Evolutionary conservation across 495 filamentous ascomycete species (phyloP), one percentile per base, ranked within the genome.

Genomic region (Aspergillus cavernicola): DNA sequence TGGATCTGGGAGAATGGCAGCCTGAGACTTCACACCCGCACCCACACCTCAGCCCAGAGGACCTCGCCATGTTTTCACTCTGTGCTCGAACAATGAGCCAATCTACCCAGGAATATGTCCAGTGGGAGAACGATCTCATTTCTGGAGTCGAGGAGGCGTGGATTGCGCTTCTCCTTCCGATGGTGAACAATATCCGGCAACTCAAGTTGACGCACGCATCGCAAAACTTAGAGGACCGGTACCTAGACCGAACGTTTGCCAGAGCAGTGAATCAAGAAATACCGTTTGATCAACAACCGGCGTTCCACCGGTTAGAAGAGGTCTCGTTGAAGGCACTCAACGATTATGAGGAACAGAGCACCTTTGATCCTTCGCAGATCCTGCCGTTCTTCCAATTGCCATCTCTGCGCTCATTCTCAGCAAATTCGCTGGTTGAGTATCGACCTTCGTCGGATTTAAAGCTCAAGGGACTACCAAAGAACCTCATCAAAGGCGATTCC

Each of bases 381-480:
- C 23, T 63, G 1, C 52, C 61, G 0, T 72, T 72, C 36, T 66
- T 72, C 43, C 60, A 50, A 24, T 43, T 72, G 9, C 65, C 65
- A 1, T 62, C 63, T 3, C 59, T 70, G 56, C 66, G 62, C 10
- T 16, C 55, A 6, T 50, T 70, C 13, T 39, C 45, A 13, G 69
- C 65, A 4, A 58, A 67, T 40, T 57, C 62, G 5, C 63, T 72
- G 16, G 37, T 70, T 16, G 69, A 72, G 31, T 53, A 59, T 15
- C 52, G 43, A 15, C 38, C 56, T 3, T 11, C 19, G 19, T 6
- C 24, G 24, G 11, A 31, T 10, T 23, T 19, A 52, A 33, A 4
- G 22, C 39, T 15, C 38, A 57, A 19, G 23, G 32, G 24, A 7
- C n/a, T 9, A 43, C 6, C 26, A 47, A n/a, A 32, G 10, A 23